Base-by-base conservation (phyloP, 2,329 filamentous ascomycete species). In the Lecanicillium sp. region DNA sequence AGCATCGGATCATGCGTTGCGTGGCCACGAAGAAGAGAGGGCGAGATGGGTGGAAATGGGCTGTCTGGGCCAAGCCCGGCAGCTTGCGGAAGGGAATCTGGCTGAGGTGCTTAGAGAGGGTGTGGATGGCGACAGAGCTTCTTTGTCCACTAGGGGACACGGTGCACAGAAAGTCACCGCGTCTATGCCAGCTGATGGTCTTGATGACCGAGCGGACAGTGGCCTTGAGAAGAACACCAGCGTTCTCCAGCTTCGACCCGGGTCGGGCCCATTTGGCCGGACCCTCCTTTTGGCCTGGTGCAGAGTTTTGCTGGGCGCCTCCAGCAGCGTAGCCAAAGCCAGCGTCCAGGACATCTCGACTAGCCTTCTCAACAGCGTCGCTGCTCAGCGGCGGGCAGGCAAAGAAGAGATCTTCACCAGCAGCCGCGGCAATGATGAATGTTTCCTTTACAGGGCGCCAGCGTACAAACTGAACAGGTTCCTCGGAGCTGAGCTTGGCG, bases 11-110 rank as follows among this genome's bases (percentile, higher is more conserved):
- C 50, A 86, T 86, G 58, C 91, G 87, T 67, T 95, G 90, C 10
- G 94, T 97, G 3, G 93, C 93, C 48, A 98, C 88, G 62, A 97
- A 97, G 71, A 98, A 90, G 42, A 95, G 81, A 0, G 93, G 90
- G 56, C 90, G 85, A 33, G 84, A 87, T 2, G 93, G 93, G 66
- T 98, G 94, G 77, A 98, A 98, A 57, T 90, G 88, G 4, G 90
- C 90, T 1, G 86, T 86, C 67, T 97, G 91, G 2, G 90, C 78
- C 48, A 87, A 75, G 40, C 85, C 88, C 40, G 89, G 83, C 24
- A 80, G 67, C 47, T 75, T 77, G 52, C 88, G 86, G 81, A 98
- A 97, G 21, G 93, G 94, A 55, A 93, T 84, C 67, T 98, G 93
- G 3, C 90, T 96, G 38, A 91, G 78, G 68, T 98, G 93, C 67